Percentiles rank a stretch among this genome's conserved stretches.
phyloP scores from a whole-genome alignment of 371 early-diverging fungal species.

The Dinochytrium kinnereticum region DNA sequence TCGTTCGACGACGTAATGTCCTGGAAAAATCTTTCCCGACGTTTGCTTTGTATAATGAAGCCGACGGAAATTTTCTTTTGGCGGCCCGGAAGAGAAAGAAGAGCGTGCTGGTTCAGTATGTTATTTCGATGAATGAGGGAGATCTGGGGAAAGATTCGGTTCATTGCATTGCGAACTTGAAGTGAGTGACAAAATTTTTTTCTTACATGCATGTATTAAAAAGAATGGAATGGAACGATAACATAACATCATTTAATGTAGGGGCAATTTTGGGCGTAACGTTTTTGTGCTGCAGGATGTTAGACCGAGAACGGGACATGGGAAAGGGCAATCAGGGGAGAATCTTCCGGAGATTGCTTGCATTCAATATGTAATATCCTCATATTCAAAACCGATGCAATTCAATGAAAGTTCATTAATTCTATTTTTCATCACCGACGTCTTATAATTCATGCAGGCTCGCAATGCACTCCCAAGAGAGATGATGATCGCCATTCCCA shows the following conservation, averaged over 20 bases:
- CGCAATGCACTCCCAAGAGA: neutral
- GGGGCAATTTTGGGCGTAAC: neutral
- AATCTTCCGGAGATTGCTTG: neutral
- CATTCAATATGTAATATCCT: neutral
- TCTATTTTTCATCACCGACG: neutral
- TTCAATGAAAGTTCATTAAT: neutral
- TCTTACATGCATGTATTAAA: no score
- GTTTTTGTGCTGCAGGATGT: neutral
- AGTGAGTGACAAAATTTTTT: no score
- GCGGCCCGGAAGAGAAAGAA: constrained; percentile 2
- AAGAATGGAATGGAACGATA: neutral
- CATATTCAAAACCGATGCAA: no score
- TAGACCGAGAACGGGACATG: neutral
- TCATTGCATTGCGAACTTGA: neutral
- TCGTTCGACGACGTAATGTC: neutral
- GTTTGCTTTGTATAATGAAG: neutral
- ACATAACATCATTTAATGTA: neutral
- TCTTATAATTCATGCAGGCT: neutral
- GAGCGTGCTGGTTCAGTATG: constrained; percentile 3
- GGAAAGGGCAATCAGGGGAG: neutral
- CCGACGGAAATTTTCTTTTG: neutral
- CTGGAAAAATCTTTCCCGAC: neutral
- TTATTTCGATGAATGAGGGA: neutral
- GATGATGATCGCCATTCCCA: neutral
- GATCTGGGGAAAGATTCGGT: constrained; percentile 2